These are phyloP conservation scores for Rhipidocladum racemiflorum DNA, from an alignment of 176 grass and related monocot genomes.

Conservation along the genomic window DNA sequence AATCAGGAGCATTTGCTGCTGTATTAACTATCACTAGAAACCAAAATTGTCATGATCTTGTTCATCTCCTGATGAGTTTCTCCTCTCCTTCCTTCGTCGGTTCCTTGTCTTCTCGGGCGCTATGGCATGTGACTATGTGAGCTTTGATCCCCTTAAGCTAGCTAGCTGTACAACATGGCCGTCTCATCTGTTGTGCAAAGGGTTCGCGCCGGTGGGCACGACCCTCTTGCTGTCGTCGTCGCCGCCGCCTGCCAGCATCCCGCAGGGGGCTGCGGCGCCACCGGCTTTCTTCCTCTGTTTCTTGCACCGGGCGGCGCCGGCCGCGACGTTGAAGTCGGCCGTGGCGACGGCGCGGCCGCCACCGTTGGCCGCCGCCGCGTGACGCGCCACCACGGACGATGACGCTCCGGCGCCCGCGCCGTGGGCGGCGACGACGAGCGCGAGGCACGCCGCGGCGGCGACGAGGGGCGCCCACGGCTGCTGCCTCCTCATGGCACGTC, in stretches of 20 bases:
- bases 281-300: background rate
- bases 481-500: conserved; percentile 22
- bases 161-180: background rate
- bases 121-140: background rate
- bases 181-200: conserved; percentile 50
- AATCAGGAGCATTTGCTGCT: background rate
- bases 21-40: background rate
- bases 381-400: background rate
- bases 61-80: background rate
- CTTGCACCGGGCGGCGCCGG: conserved; percentile 11
- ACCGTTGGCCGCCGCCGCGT: background rate
- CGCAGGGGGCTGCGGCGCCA: background rate
- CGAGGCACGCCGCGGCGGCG: conserved; percentile 17
- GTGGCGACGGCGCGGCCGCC: background rate
- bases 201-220: conserved; percentile 58
- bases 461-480: background rate
- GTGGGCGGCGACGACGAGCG: background rate
- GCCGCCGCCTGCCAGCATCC: background rate
- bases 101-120: background rate
- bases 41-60: background rate
- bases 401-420: background rate
- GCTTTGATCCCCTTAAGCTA: background rate
- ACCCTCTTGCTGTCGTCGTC: conserved; percentile 22
- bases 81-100: background rate
- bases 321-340: background rate